Base-by-base conservation (phyloP, 2,329 filamentous ascomycete species). In the Aspergillus eucalypticola region DNA sequence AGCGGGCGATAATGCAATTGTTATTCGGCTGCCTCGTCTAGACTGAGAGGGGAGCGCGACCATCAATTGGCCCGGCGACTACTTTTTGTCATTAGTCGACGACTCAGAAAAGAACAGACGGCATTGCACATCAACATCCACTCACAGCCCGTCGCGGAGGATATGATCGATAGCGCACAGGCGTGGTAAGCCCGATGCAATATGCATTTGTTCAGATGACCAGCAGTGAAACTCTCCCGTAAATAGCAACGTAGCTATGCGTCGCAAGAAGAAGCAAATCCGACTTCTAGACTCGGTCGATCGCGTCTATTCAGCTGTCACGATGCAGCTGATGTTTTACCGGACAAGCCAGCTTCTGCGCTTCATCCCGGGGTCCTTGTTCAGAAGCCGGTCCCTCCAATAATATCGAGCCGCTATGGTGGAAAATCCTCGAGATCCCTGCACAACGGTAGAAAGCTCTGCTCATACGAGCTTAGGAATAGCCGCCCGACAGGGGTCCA, bases 161-260 rank as follows among this genome's bases (percentile, higher is more conserved):
- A 50, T 50, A 50, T 50, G 46, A 32, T 49, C 15, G 44, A 50
- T 50, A 29, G 46, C 23, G 46, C 46, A 50, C 46, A 50, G 46
- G 46, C 46, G 29, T 50, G 25, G 46, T 50, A 50, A 50, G 46
- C 27, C 27, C 46, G 46, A 50, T 50, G 46, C 46, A 50, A 50
- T 50, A 50, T 50, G 46, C 46, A 50, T 50, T 29, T 27, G 46
- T n/a, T 49, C 60, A 62, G 60, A 62, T 62, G 60, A 62, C 60
- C 54, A 44, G 38, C 41, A 54, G 35, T 62, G 57, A 54, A 60
- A 54, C 49, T 49, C 42, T 51, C 59, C 50, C 48, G 44, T 41
- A 62, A 62, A 59, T 56, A 62, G 60, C 41, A 62, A 60, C 53
- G 21, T 51, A 27, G 44, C 27, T 19, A 17, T 39, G 29, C 54